These are phyloP conservation scores for Diplodia scrobiculata DNA, from an alignment of 2,329 filamentous ascomycete species.

Conservation along the genomic window DNA sequence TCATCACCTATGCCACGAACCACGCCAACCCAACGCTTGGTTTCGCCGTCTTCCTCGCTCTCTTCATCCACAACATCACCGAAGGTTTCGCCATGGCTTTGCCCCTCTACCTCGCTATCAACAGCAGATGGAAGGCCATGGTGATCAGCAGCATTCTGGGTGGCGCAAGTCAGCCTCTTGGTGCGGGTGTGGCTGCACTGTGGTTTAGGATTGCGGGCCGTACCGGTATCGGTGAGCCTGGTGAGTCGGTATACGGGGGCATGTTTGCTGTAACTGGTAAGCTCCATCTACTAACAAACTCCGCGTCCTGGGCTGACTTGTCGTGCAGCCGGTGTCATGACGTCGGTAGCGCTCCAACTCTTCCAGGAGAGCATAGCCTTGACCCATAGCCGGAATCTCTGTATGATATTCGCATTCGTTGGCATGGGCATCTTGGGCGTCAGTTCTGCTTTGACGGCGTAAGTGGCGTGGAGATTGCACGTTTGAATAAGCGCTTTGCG, in stretches of 20 bases:
- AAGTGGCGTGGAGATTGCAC: neutral
- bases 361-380: slow-evolving; percentile 83
- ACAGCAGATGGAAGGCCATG: slow-evolving; percentile 78
- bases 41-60: slow-evolving; percentile 87
- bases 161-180: slow-evolving; percentile 82
- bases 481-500: neutral
- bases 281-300: neutral
- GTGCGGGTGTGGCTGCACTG: slow-evolving; percentile 77
- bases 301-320: neutral
- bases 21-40: slow-evolving; percentile 89
- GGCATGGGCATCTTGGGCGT: slow-evolving; percentile 87
- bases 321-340: slow-evolving; percentile 78
- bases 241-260: slow-evolving; percentile 67
- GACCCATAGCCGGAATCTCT: slow-evolving; percentile 75
- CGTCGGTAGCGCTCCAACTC: slow-evolving; percentile 84
- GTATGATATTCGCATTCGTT: slow-evolving; percentile 76
- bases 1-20: slow-evolving; percentile 94
- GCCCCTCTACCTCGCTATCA: slow-evolving; percentile 86
- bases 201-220: slow-evolving; percentile 75
- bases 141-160: slow-evolving; percentile 80
- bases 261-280: slow-evolving; percentile 77
- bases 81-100: slow-evolving; percentile 95
- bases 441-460: slow-evolving; percentile 79
- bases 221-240: slow-evolving; percentile 51
- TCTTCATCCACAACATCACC: slow-evolving; percentile 97